phyloP scores from a whole-genome alignment of 192 early-diverging fungal species.

The Umbelopsis sp. region DNA sequence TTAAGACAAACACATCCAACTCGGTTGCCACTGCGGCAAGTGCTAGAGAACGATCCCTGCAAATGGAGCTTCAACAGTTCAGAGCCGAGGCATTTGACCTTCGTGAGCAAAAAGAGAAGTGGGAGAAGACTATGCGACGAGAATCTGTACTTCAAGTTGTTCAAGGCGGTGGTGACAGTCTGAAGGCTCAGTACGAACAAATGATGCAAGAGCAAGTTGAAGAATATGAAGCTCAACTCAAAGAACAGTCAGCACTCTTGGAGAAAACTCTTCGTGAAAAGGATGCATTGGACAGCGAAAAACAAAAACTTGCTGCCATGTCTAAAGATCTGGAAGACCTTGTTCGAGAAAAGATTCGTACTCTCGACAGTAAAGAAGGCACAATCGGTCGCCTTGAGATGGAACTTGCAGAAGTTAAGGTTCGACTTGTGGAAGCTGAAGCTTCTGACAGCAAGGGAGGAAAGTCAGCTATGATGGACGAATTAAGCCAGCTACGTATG shows the following conservation, averaged over 20 bases:
- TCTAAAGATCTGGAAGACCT: conserved; percentile 16
- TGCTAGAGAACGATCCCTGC: conserved; percentile 23
- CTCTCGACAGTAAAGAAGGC: conserved; percentile 37
- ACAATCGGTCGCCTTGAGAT: conserved; percentile 32
- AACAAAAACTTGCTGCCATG: conserved; percentile 23
- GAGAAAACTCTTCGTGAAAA: conserved; percentile 24
- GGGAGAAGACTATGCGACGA: conserved; percentile 42
- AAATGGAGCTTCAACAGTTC: conserved; percentile 36
- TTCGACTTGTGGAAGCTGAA: background rate
- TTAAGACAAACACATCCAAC: conserved; percentile 30
- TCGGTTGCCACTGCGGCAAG: conserved; percentile 8
- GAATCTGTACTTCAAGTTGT: conserved; percentile 42
- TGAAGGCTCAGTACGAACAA: conserved; percentile 26
- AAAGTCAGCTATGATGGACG: conserved; percentile 9
- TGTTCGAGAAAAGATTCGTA: conserved; percentile 37
- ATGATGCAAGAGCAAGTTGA: conserved; percentile 35
- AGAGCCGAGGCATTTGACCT: conserved; percentile 21
- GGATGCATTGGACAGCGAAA: conserved; percentile 25
- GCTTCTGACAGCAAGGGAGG: background rate
- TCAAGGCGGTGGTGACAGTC: conserved; percentile 29
- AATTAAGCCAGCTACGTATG: conserved; percentile 14
- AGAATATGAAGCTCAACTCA: conserved; percentile 36
- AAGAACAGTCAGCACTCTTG: conserved; percentile 28
- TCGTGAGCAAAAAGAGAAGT: conserved; percentile 36
- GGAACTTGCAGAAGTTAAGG: conserved; percentile 24